phyloP scores from a whole-genome alignment of 208 protist genomes.

The Leishmania major region DNA sequence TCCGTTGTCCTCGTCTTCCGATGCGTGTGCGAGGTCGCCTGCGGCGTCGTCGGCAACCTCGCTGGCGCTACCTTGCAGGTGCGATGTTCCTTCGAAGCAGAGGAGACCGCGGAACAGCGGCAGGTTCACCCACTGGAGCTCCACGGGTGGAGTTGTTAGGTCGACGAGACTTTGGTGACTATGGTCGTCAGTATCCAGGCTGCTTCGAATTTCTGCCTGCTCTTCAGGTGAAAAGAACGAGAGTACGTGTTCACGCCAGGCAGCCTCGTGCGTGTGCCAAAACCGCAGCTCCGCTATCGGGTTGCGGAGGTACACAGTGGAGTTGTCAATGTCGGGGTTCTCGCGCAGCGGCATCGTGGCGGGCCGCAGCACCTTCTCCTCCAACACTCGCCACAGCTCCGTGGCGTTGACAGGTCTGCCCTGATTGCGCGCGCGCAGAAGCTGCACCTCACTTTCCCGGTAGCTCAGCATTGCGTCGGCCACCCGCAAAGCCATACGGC shows the following conservation, averaged over 20 bases:
- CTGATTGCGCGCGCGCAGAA: constrained; percentile 26
- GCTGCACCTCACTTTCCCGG: constrained; percentile 17
- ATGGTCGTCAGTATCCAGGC: neutral
- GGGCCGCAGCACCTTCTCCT: constrained; percentile 16
- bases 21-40: too few relatives aligned
- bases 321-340: constrained; percentile 6
- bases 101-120: constrained; percentile 65
- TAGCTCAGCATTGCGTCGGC: constrained; percentile 14
- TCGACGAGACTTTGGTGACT: neutral
- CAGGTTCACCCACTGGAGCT: constrained; percentile 29
- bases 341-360: constrained; percentile 4
- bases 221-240: constrained; percentile 31
- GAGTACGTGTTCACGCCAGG: constrained; percentile 56
- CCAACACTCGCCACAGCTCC: constrained; percentile 20
- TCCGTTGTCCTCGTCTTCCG: neutral
- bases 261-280: constrained; percentile 46
- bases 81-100: constrained; percentile 53
- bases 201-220: constrained; percentile 28
- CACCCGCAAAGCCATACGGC: constrained; percentile 17
- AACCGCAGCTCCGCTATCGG: constrained; percentile 48
- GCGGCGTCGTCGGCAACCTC: neutral
- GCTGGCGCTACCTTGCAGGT: constrained; percentile 1
- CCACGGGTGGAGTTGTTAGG: neutral
- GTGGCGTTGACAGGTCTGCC: constrained; percentile 21
- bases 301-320: constrained; percentile 39